These are phyloP conservation scores for Clitocybe nebularis DNA, from an alignment of 1,284 basidiomycete species.

Conservation along the genomic window DNA sequence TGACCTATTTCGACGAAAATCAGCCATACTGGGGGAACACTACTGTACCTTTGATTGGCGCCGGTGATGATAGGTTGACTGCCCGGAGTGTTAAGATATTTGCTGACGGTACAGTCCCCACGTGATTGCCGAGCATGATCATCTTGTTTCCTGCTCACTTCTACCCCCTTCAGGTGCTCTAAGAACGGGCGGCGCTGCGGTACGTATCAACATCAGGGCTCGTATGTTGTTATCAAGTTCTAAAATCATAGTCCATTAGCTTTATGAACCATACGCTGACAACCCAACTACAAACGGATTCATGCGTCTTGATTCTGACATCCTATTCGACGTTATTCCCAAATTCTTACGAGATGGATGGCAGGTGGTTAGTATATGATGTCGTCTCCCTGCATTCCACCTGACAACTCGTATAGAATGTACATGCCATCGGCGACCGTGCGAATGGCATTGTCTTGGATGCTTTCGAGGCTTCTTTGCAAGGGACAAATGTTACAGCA, in stretches of 20 bases:
- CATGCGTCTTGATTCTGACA: conserved; percentile 66
- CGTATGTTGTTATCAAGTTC: too few species aligned
- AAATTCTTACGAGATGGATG: conserved; percentile 73
- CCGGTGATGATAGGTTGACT: conserved; percentile 58
- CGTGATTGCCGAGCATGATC: conserved; percentile 1
- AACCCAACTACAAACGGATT: conserved; percentile 74
- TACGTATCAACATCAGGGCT: too few species aligned
- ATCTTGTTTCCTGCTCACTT: conserved; percentile 8
- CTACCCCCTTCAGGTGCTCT: conserved; percentile 60
- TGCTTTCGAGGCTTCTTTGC: conserved; percentile 69
- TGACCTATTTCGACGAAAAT: conserved; percentile 67
- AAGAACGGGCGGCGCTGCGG: conserved; percentile 86
- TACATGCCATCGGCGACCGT: conserved; percentile 89
- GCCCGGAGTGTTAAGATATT: conserved; percentile 88
- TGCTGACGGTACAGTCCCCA: conserved; percentile 60
- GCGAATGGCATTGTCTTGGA: conserved; percentile 85
- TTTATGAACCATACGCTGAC: conserved; percentile 80
- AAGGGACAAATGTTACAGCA: conserved; percentile 55
- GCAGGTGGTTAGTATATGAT: conserved; percentile 63
- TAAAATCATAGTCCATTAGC: conserved; percentile 30
- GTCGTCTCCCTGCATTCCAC: conserved; percentile 4
- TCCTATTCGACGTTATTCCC: conserved; percentile 61
- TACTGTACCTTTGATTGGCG: conserved; percentile 52
- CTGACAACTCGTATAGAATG: conserved; percentile 49
- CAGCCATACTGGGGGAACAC: conserved; percentile 76